Evolutionary conservation across 306 rosid species (phyloP).

Genomic region (Lathyrus aphaca): DNA sequence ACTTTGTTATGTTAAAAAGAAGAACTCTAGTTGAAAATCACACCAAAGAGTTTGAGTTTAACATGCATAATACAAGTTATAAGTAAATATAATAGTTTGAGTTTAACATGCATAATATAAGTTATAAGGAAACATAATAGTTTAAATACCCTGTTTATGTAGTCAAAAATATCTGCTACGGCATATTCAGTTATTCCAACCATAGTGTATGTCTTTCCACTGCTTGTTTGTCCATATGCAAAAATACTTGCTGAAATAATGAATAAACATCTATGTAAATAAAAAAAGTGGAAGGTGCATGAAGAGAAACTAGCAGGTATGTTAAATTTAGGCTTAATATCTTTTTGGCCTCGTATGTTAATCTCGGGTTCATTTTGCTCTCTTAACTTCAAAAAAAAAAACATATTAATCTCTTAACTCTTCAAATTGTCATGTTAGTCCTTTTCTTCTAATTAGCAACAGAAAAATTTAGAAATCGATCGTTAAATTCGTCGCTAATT

Average conservation of each 20-base stretch:
- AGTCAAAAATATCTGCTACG: conserved; percentile 89
- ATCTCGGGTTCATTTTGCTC: too few relatives aligned
- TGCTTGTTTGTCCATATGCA: conserved; percentile 99
- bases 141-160: conserved; percentile 69
- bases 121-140: neutral
- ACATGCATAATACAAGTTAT: conserved; percentile 9
- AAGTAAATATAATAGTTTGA: conserved; percentile 16
- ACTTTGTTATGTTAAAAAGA: conserved; percentile 33
- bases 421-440: too few relatives aligned
- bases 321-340: neutral
- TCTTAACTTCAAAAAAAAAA: too few relatives aligned
- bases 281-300: conserved; percentile 24
- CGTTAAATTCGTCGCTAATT: too few relatives aligned
- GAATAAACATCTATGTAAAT: conserved; percentile 36
- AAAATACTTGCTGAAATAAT: conserved; percentile 82
- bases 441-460: too few relatives aligned
- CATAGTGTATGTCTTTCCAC: conserved; percentile 99
- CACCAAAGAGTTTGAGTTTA: conserved; percentile 1
- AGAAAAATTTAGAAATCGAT: too few relatives aligned
- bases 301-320: conserved; percentile 40
- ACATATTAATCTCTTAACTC: too few relatives aligned
- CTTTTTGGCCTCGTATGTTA: too few relatives aligned
- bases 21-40: conserved; percentile 14
- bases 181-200: conserved; percentile 87
- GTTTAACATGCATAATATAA: conserved; percentile 21